These are phyloP conservation scores for Parastagonospora nodorum DNA, from an alignment of 2,329 filamentous ascomycete genomes.

Conservation along the genomic window DNA sequence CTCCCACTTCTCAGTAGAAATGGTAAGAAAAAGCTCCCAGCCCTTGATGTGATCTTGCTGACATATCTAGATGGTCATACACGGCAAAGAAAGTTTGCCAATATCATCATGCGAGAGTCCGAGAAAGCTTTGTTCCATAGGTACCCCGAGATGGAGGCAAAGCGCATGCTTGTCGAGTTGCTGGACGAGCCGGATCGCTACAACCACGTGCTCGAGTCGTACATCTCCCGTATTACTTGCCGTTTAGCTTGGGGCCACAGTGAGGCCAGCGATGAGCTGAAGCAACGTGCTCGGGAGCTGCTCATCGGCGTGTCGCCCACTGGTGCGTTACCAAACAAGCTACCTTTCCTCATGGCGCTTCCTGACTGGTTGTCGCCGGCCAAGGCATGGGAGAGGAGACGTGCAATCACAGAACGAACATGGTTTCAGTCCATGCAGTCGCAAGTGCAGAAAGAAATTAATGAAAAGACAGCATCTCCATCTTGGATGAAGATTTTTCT, in stretches of 20 bases:
- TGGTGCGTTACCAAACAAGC: constrained; percentile 52
- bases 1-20: constrained; percentile 52
- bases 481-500: constrained; percentile 54
- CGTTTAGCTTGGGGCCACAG: constrained; percentile 54
- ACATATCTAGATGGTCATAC: constrained; percentile 45
- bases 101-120: constrained; percentile 52
- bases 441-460: constrained; percentile 45
- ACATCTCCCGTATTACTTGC: constrained; percentile 54
- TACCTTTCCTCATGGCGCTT: constrained; percentile 52
- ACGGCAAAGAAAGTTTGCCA: constrained; percentile 52
- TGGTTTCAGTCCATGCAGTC: constrained; percentile 54
- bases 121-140: constrained; percentile 48
- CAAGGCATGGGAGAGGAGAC: constrained; percentile 53
- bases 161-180: constrained; percentile 52
- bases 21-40: constrained; percentile 26
- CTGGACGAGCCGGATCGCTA: constrained; percentile 50
- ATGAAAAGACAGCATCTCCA: constrained; percentile 38
- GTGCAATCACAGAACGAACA: constrained; percentile 49
- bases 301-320: constrained; percentile 53
- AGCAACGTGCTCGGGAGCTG: constrained; percentile 53
- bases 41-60: constrained; percentile 6
- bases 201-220: constrained; percentile 52
- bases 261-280: constrained; percentile 52
- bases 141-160: constrained; percentile 53
- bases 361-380: constrained; percentile 50